Evolutionary conservation across 2,329 filamentous ascomycete genomes (phyloP).

Genomic region (Amesomyces nigricolor): DNA sequence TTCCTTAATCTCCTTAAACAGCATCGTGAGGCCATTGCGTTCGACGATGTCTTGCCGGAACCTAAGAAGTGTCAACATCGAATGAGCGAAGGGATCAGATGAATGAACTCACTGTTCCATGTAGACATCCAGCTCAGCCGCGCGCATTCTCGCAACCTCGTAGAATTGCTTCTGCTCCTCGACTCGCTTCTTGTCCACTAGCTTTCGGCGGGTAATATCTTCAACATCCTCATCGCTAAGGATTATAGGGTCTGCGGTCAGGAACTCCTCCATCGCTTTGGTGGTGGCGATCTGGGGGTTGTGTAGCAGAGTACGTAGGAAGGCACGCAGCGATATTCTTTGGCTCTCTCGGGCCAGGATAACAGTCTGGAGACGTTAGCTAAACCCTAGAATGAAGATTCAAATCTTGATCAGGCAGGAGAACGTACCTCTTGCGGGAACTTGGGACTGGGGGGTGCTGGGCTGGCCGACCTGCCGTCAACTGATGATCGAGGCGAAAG

Average conservation of each 20-base stretch:
- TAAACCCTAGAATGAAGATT: neutral
- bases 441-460: slow-evolving; percentile 27
- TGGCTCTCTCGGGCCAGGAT: slow-evolving; percentile 81
- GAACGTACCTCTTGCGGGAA: slow-evolving; percentile 25
- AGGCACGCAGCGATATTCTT: slow-evolving; percentile 84
- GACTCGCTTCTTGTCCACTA: slow-evolving; percentile 78
- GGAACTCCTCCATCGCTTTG: slow-evolving; percentile 76
- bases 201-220: slow-evolving; percentile 74
- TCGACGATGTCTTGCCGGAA: slow-evolving; percentile 64
- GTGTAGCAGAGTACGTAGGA: slow-evolving; percentile 77
- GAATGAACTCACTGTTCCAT: slow-evolving; percentile 73
- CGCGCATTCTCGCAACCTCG: slow-evolving; percentile 85
- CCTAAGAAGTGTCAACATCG: slow-evolving; percentile 32
- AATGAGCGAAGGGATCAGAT: neutral
- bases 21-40: slow-evolving; percentile 76
- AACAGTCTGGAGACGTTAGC: slow-evolving; percentile 33
- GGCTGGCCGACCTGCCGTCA: slow-evolving; percentile 37
- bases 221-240: slow-evolving; percentile 75
- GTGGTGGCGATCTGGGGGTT: slow-evolving; percentile 80
- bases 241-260: slow-evolving; percentile 65
- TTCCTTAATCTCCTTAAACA: slow-evolving; percentile 88
- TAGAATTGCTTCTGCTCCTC: slow-evolving; percentile 94
- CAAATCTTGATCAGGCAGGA: neutral
- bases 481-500: slow-evolving; percentile 40
- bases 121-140: slow-evolving; percentile 89